phyloP scores from a whole-genome alignment of 75 land plant species.

The Isoetes taiwanensis region DNA sequence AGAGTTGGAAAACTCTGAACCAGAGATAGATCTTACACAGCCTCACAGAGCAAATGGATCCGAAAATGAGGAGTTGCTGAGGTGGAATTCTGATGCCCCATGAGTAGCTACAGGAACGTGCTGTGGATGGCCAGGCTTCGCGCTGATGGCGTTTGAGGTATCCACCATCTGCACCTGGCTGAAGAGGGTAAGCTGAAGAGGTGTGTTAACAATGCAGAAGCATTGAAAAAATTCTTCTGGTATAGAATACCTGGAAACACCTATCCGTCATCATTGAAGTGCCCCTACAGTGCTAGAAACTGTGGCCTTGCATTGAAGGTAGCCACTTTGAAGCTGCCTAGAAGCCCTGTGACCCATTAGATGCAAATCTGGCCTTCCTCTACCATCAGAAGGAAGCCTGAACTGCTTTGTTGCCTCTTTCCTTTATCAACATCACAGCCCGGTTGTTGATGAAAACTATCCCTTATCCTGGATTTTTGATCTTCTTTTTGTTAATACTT shows the following conservation, averaged over 20 bases:
- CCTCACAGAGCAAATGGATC: not conserved
- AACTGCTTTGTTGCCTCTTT: constrained; percentile 93
- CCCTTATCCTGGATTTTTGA: constrained; percentile 46
- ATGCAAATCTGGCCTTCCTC: constrained; percentile 39
- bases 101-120: constrained; percentile 11
- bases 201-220: constrained; percentile 29
- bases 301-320: constrained; percentile 7
- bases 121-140: constrained; percentile 17
- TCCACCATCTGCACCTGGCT: constrained; percentile 28
- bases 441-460: constrained; percentile 69
- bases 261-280: constrained; percentile 31
- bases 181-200: not conserved
- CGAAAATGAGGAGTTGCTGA: not conserved
- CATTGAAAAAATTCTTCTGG: constrained; percentile 94
- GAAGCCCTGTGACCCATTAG: constrained; percentile 38
- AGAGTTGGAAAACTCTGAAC: too few relatives aligned
- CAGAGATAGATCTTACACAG: not conserved
- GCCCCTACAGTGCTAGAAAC: constrained; percentile 15
- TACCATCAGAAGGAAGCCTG: constrained; percentile 54
- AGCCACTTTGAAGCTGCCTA: not conserved
- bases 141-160: constrained; percentile 32
- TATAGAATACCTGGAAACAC: constrained; percentile 63
- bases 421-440: constrained; percentile 51
- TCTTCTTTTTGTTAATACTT: constrained; percentile 42
- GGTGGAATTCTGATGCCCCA: too few relatives aligned